These are phyloP conservation scores for Vaccinium corymbosum DNA, from an alignment of 148 eudicot species.

Conservation along the genomic window DNA sequence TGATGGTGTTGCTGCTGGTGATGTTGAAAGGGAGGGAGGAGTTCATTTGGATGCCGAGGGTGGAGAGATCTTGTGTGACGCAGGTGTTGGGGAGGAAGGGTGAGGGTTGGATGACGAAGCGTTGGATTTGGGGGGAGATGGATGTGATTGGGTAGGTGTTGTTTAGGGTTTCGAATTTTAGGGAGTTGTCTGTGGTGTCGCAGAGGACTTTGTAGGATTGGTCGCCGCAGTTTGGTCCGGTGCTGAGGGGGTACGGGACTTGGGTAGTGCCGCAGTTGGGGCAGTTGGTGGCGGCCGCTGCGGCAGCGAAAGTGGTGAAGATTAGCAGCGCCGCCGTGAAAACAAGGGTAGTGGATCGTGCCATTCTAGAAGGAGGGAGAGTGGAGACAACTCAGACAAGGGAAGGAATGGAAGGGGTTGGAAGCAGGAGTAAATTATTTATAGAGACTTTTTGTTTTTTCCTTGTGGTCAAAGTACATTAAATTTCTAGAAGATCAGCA, in stretches of 20 bases:
- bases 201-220: constrained; percentile 63
- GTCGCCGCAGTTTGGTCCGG: constrained; percentile 69
- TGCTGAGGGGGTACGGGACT: constrained; percentile 92
- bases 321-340: constrained; percentile 33
- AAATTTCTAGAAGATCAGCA: no score
- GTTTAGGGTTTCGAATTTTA: constrained; percentile 59
- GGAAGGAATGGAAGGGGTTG: neutral
- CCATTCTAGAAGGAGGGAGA: constrained; percentile 14
- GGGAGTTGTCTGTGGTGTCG: constrained; percentile 26
- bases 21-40: constrained; percentile 69
- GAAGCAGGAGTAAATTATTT: neutral
- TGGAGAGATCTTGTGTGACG: constrained; percentile 56
- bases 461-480: neutral
- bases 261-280: constrained; percentile 57
- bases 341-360: constrained; percentile 12
- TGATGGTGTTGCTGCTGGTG: constrained; percentile 76
- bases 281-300: constrained; percentile 33
- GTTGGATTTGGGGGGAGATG: constrained; percentile 43
- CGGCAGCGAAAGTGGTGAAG: constrained; percentile 20
- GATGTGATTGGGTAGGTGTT: constrained; percentile 71
- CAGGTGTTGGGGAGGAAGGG: constrained; percentile 56
- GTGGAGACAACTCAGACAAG: neutral
- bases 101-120: constrained; percentile 58
- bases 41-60: constrained; percentile 64
- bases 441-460: neutral